Evolutionary conservation across 345 rosid genomes (phyloP), one percentile per base, ranked within the genome.

Genomic region (Syzygium oleosum): DNA sequence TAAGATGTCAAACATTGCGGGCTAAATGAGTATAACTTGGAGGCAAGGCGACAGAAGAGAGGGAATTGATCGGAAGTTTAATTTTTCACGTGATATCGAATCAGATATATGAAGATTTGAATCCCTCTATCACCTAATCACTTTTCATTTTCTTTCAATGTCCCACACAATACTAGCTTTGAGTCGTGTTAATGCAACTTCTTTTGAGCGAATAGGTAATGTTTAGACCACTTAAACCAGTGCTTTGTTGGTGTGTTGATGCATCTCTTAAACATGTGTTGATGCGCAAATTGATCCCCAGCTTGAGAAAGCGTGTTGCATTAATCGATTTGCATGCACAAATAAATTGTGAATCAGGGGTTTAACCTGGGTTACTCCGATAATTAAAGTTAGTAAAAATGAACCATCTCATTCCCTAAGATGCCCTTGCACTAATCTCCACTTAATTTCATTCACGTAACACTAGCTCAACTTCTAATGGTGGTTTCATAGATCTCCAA

Each of bases 61-160:
- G 58, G 58, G 3, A 34, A 34, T 34, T 34, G 38, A 34, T 34
- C 3, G 38, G 38, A 3, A 34, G 38, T 34, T 34, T 3, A 34
- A 34, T 34, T 54, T 54, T 54, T 53, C 22, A 19, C 4, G 1
- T 53, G 56, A 17, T 53, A 53, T 53, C 3, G 4, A 56, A 56
- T 56, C n/a, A 0, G 3, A 56, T 56, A 56, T 56, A 5, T 0
- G 0, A 22, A 56, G 6, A 4, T 56, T 56, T 1, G 0, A 9
- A 56, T 23, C n/a, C 61, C n/a, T 56, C 1, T 23, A 56, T 56
- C 61, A 56, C 9, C 61, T 56, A n/a, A 53, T 53, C 22, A 6
- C 1, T 55, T 55, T 55, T 55, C 17, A 21, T 0, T 55, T 55
- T 34, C 27, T 3, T 55, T 55, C 27, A 7, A 54, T 55, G 5